phyloP scores from a whole-genome alignment of 2,329 filamentous ascomycete genomes.

The Lanzia echinophila region DNA sequence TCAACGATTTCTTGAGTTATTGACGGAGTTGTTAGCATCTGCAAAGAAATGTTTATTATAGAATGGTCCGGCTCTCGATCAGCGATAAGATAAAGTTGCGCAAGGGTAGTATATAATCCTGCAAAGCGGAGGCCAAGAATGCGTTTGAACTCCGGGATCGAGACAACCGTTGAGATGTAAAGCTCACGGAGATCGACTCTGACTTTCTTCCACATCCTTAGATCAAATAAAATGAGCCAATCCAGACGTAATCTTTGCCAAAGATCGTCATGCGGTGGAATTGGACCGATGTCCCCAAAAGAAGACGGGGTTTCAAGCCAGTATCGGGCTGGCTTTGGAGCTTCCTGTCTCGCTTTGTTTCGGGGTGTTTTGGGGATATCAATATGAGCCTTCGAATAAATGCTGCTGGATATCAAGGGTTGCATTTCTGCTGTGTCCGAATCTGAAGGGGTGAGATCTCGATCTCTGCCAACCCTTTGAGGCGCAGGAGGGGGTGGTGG shows the following conservation, averaged over 20 bases:
- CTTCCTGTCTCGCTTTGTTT: constrained; percentile 36
- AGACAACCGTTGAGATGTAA: constrained; percentile 94
- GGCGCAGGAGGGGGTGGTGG: constrained; percentile 44
- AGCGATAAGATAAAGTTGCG: constrained; percentile 90
- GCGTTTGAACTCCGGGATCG: constrained; percentile 92
- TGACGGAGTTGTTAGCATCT: constrained; percentile 93
- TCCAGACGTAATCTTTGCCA: constrained; percentile 86
- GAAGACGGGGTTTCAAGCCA: constrained; percentile 77
- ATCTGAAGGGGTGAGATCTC: constrained; percentile 62
- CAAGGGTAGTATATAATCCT: constrained; percentile 85
- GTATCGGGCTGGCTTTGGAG: constrained; percentile 65
- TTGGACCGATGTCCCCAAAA: constrained; percentile 55
- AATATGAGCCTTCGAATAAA: constrained; percentile 58
- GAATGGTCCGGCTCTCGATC: constrained; percentile 96
- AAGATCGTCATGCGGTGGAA: constrained; percentile 75
- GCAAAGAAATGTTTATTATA: constrained; percentile 93
- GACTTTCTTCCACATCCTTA: constrained; percentile 94
- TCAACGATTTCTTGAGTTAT: constrained; percentile 96
- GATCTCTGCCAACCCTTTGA: constrained; percentile 43
- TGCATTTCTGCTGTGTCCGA: constrained; percentile 59
- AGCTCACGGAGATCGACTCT: constrained; percentile 85
- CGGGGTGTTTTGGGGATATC: constrained; percentile 80
- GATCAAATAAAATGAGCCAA: constrained; percentile 89
- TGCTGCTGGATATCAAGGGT: constrained; percentile 53
- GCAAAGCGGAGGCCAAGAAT: constrained; percentile 90